Base-by-base conservation (phyloP, 2,329 filamentous ascomycete genomes). In the Gaeumannomyces tritici region DNA sequence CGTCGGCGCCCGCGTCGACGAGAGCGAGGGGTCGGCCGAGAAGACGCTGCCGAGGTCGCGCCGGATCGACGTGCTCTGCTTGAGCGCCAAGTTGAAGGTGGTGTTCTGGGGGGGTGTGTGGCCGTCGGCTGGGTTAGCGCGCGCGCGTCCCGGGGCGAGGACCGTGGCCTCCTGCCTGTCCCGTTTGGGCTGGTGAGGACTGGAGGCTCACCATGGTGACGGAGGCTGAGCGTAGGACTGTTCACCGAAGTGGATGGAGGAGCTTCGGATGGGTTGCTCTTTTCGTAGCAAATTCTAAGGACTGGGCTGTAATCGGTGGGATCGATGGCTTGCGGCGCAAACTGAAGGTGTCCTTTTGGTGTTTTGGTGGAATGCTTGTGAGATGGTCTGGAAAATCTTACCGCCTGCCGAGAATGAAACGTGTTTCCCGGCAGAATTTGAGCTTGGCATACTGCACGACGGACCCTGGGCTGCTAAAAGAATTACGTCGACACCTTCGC, bases 11-110 rank as follows among this genome's bases (percentile, higher is more conserved):
- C 65, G 42, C 1, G 64, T 26, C 55, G 67, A 64, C 24, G 66
- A 64, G 27, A 61, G 35, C 21, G 65, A 65, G 18, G 42, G 42
- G 42, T 51, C 42, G 42, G 42, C 42, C 21, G 63, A 63, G 64
- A 63, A 63, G 61, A 66, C 62, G 55, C 57, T 80, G 61, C 87
- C 80, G 69, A 93, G 88, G 72, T 95, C 90, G 71, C 86, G 87
- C 69, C 90, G 89, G 70, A 96, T 86, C 27, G 88, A 83, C 62
- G 89, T 90, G 64, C 88, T 91, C 78, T 96, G 91, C 77, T 93
- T 92, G 61, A 95, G 82, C 62, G 91, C 91, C 60, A 89, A 89
- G 75, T 96, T 96, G 81, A 95, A 96, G 66, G 91, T 82, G 18
- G 89, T 87, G 73, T 93, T 93, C 90, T 92, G 56, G 31, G 9